Conservation (phyloP, 2,329 filamentous ascomycete species). For the Cladosporium velox region DNA sequence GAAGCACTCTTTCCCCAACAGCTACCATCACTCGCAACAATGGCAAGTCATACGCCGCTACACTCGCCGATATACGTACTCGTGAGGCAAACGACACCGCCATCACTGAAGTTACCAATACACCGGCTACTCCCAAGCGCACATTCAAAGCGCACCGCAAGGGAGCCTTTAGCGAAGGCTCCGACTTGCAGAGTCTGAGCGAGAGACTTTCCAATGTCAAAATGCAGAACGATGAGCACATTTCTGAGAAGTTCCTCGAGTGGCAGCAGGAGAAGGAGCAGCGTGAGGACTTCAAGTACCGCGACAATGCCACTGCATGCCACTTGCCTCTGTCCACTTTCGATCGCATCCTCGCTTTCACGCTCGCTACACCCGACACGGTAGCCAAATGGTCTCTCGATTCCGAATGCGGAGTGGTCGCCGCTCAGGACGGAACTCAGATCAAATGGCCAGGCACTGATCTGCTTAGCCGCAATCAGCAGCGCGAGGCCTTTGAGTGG, state of each 20-base stretch:
- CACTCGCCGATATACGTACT: slow-evolving; percentile 27
- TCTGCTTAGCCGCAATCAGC: slow-evolving; percentile 39
- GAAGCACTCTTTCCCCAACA: neutral
- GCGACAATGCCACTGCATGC: slow-evolving; percentile 30
- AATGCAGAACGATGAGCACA: slow-evolving; percentile 22
- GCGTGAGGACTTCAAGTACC: slow-evolving; percentile 24
- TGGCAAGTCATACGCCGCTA: slow-evolving; percentile 33
- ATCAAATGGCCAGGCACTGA: neutral
- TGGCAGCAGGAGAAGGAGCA: slow-evolving; percentile 30
- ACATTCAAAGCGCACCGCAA: slow-evolving; percentile 37
- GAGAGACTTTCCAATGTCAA: slow-evolving; percentile 30
- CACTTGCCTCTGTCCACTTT: slow-evolving; percentile 39
- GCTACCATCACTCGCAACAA: slow-evolving; percentile 11
- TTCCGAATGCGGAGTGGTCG: neutral
- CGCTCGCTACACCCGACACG: neutral
- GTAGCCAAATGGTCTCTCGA: neutral
- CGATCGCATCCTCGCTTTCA: slow-evolving; percentile 34
- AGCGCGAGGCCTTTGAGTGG: slow-evolving; percentile 36
- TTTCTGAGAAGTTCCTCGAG: slow-evolving; percentile 29
- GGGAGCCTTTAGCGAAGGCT: slow-evolving; percentile 35
- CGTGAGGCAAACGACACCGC: slow-evolving; percentile 30
- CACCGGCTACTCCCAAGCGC: slow-evolving; percentile 31
- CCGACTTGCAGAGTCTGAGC: slow-evolving; percentile 30
- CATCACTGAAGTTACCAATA: slow-evolving; percentile 35
- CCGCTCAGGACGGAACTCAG: neutral